phyloP scores from a whole-genome alignment of 75 land plant species.

The Gnetum montanum region DNA sequence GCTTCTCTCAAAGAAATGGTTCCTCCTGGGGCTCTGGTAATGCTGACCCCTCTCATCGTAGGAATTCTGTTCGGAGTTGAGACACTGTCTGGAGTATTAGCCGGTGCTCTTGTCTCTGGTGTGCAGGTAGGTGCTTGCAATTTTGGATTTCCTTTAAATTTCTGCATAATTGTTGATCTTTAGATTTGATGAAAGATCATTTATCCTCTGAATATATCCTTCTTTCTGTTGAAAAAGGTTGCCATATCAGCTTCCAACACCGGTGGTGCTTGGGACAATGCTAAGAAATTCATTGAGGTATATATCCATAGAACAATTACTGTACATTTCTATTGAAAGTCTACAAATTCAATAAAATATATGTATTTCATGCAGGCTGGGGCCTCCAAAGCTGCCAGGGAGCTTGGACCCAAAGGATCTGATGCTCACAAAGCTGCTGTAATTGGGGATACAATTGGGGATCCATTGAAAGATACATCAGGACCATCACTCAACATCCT shows the following conservation, averaged over 20 bases:
- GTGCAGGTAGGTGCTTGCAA: conserved; percentile 32
- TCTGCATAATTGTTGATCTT: not conserved
- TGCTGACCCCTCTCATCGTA: conserved; percentile 5
- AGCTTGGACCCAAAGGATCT: conserved; percentile 32
- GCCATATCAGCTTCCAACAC: conserved; percentile 43
- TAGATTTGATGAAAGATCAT: not conserved
- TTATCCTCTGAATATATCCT: not conserved
- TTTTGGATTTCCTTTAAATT: too few relatives aligned
- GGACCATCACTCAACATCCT: conserved; percentile 36
- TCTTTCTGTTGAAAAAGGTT: conserved; percentile 17
- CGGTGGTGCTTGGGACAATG: conserved; percentile 47
- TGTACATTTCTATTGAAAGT: not conserved
- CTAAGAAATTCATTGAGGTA: conserved; percentile 46
- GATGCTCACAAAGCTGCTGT: conserved; percentile 36
- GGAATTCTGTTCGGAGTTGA: conserved; percentile 60
- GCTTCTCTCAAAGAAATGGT: conserved; percentile 16
- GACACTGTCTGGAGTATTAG: conserved; percentile 58
- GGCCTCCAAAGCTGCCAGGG: conserved; percentile 21
- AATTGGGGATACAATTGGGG: conserved; percentile 33
- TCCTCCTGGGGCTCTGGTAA: conserved; percentile 1
- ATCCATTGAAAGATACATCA: conserved; percentile 35
- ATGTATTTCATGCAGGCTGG: conserved; percentile 23
- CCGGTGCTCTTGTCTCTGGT: conserved; percentile 71
- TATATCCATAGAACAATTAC: not conserved
- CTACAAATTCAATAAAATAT: not conserved